phyloP scores from a whole-genome alignment of 2,329 filamentous ascomycete species.

The Penicillium janthinellum region DNA sequence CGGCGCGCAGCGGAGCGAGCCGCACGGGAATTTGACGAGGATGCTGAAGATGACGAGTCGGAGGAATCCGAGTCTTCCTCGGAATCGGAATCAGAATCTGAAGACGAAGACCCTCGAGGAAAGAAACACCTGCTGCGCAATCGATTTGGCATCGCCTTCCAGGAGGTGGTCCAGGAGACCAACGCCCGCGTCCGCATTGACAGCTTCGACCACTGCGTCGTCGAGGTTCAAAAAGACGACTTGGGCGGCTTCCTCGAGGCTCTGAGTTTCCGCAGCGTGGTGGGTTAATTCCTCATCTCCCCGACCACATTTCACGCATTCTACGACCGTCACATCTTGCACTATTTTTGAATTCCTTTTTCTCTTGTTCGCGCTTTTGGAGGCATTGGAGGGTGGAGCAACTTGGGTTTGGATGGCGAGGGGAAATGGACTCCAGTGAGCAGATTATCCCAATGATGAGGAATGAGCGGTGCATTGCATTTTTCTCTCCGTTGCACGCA shows the following conservation, averaged over 20 bases:
- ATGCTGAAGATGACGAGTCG: constrained; percentile 65
- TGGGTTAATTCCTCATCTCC: constrained; percentile 47
- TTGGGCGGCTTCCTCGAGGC: constrained; percentile 86
- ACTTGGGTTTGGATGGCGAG: constrained; percentile 18
- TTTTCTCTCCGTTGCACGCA: constrained; percentile 16
- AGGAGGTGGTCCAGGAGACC: constrained; percentile 90
- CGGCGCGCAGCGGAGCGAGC: constrained; percentile 56
- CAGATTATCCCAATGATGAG: constrained; percentile 11
- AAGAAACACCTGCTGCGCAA: constrained; percentile 76
- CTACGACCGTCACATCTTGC: constrained; percentile 27
- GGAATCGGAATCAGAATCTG: constrained; percentile 58
- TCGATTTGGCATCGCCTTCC: constrained; percentile 91
- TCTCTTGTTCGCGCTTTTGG: constrained; percentile 14
- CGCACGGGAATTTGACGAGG: constrained; percentile 55
- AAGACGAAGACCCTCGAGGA: constrained; percentile 56
- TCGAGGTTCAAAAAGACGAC: constrained; percentile 97
- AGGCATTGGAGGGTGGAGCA: constrained; percentile 18
- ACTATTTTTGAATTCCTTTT: background rate
- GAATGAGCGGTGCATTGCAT: constrained; percentile 22
- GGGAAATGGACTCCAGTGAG: constrained; percentile 17
- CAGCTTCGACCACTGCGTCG: constrained; percentile 95
- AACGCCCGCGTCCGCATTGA: constrained; percentile 88
- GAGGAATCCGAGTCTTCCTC: constrained; percentile 59
- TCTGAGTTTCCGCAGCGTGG: constrained; percentile 86
- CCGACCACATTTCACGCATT: constrained; percentile 25